A percentile compares a stretch with the other conserved stretches of the same genome.
These are phyloP conservation scores for Fusarium bulbicola DNA, from an alignment of 2,329 filamentous ascomycete genomes.

Conservation along the genomic window DNA sequence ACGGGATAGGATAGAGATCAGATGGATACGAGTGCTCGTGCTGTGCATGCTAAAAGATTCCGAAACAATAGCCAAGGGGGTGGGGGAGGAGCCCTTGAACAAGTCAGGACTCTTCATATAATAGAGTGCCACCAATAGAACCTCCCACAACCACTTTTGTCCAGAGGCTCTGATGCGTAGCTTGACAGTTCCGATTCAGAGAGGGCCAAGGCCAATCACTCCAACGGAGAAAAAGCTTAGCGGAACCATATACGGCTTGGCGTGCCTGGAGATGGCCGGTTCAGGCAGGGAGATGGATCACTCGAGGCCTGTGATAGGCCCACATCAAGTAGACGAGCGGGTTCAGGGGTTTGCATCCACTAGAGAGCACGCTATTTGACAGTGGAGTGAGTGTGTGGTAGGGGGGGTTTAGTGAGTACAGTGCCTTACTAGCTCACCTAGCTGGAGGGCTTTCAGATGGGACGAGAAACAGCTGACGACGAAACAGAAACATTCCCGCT, in stretches of 20 bases:
- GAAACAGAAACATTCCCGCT: conserved; percentile 12
- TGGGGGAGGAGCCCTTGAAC: background rate
- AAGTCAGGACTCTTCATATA: background rate
- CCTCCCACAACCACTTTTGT: background rate
- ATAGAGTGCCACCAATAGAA: background rate
- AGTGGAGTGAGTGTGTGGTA: conserved; percentile 2
- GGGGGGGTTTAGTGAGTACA: background rate
- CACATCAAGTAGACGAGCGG: background rate
- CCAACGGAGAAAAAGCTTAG: conserved; percentile 17
- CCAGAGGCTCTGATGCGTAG: conserved; percentile 18
- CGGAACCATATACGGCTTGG: conserved; percentile 8
- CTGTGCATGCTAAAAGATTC: conserved; percentile 20
- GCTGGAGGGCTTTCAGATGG: conserved; percentile 11
- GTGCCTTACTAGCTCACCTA: no score
- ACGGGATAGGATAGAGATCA: background rate
- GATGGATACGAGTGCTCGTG: background rate
- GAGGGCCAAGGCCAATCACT: conserved; percentile 18
- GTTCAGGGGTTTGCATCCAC: conserved; percentile 13
- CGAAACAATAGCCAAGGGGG: conserved; percentile 20
- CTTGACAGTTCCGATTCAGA: background rate
- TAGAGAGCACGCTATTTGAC: conserved; percentile 11
- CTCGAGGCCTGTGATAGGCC: background rate
- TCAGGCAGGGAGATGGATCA: conserved; percentile 20
- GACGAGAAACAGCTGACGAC: conserved; percentile 9
- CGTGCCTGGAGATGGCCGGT: conserved; percentile 19